Evolutionary conservation across 768 basidiomycete genomes (phyloP).

Genomic region (Glaciozyma martinii): DNA sequence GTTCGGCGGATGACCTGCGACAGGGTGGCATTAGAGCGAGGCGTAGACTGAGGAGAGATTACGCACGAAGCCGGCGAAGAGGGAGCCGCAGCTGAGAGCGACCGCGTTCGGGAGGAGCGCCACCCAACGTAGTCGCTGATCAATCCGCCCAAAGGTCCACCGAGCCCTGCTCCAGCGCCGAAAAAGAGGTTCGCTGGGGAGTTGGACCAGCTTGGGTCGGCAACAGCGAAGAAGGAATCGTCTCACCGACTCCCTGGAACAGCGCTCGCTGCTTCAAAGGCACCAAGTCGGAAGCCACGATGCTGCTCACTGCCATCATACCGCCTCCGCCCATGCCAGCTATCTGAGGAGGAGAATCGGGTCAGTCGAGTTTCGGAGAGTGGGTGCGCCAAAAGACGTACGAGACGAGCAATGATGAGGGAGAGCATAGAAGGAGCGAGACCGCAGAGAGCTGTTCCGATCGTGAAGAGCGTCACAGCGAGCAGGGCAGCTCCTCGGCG

Average conservation of each 20-base stretch:
- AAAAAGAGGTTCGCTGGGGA: constrained; percentile 46
- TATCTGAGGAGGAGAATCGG: neutral
- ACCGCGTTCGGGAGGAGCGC: constrained; percentile 87
- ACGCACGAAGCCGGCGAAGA: constrained; percentile 71
- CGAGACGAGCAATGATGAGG: constrained; percentile 67
- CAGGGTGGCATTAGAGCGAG: neutral
- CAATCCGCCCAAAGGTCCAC: constrained; percentile 40
- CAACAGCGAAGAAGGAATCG: neutral
- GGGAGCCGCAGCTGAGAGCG: constrained; percentile 71
- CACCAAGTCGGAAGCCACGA: constrained; percentile 78
- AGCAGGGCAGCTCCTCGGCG: constrained; percentile 79
- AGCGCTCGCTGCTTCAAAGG: constrained; percentile 78
- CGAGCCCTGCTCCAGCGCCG: constrained; percentile 55
- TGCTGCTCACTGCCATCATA: constrained; percentile 40
- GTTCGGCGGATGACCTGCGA: constrained; percentile 45
- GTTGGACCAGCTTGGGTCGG: neutral
- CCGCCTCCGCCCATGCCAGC: constrained; percentile 38
- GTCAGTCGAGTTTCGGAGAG: constrained; percentile 43
- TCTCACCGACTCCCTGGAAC: constrained; percentile 67
- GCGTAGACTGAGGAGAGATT: constrained; percentile 40
- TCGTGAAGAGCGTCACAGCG: constrained; percentile 71
- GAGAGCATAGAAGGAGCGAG: constrained; percentile 74
- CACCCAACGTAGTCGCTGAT: constrained; percentile 43
- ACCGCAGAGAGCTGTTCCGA: constrained; percentile 78
- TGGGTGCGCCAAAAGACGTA: constrained; percentile 56